Evolutionary conservation across 768 basidiomycete species (phyloP), one percentile per base, ranked within the genome.

Genomic region (Mrakia gelida): DNA sequence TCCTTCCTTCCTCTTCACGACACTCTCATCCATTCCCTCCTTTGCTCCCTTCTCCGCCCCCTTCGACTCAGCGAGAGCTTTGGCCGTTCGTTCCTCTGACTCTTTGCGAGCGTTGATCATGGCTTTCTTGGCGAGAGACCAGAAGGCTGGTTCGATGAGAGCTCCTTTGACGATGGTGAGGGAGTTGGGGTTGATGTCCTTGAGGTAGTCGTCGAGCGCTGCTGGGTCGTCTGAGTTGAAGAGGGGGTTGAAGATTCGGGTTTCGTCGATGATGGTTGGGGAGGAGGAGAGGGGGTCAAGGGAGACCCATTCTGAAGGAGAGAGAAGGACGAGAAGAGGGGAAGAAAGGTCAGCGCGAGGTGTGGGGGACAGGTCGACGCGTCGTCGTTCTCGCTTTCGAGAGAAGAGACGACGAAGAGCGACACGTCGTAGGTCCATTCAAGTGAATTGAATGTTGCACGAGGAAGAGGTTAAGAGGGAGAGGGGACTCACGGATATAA

Each of bases 221-320:
- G 88, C 85, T 0, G 97, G 97, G 81, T 94, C 91, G 82, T 96
- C 95, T 80, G 92, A 93, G 86, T 92, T 94, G 90, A 98, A 99
- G 6, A 99, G 86, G 30, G 90, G 92, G 82, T 94, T 89, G 88
- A 98, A 98, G 81, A 97, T 88, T 65, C 95, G 90, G 56, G 92
- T 92, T 85, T 99, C 95, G 83, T 93, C 91, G 80, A 98, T 87
- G 68, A 85, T 86, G 75, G 98, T 92, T 23, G 95, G 94, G 81
- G 92, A 93, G 10, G 91, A 90, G 1, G 92, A 91, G 30, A 89
- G 85, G 10, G 87, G 84, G 83, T 95, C 74, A 32, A 71, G 59
- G 13, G 78, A 68, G 7, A 79, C 73, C 78, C 78, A 79, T 63
- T 79, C 77, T 78, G 62, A 3, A 23, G 38, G 18, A 23, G 63